Percentiles rank a stretch among this genome's conserved stretches.
phyloP scores from a whole-genome alignment of 441 rosid genomes.

The Gossypium trilobum region DNA sequence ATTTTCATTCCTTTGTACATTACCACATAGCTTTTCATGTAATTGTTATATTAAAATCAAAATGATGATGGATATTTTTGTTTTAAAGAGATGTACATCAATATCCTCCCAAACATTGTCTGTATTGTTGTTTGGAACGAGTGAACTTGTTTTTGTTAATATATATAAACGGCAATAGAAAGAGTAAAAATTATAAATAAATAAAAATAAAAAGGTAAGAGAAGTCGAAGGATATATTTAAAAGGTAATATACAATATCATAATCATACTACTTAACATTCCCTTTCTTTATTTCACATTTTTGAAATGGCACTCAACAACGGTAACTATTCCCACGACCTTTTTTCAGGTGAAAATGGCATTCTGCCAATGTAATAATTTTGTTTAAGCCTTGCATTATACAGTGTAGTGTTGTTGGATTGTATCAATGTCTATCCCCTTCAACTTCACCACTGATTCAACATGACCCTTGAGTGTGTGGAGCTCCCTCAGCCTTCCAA shows the following conservation, averaged over 20 bases:
- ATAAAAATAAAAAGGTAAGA: neutral
- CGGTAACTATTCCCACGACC: neutral
- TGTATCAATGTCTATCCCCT: slow-evolving; percentile 69
- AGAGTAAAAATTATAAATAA: neutral
- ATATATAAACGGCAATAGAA: neutral
- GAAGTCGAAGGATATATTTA: neutral
- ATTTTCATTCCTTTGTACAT: neutral
- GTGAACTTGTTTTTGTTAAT: neutral
- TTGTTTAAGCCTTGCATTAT: slow-evolving; percentile 7
- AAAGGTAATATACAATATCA: too few species aligned
- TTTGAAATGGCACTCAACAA: neutral
- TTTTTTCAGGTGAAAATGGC: neutral
- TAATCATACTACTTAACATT: too few species aligned
- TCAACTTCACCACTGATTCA: slow-evolving; percentile 65
- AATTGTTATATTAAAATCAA: neutral
- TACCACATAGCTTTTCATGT: neutral
- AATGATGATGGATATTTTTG: neutral
- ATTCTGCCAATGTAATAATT: neutral
- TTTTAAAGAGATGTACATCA: neutral
- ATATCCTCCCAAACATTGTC: neutral
- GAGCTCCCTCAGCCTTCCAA: slow-evolving; percentile 59
- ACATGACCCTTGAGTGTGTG: slow-evolving; percentile 78
- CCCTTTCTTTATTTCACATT: neutral
- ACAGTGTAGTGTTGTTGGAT: slow-evolving; percentile 75
- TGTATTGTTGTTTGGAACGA: neutral